Percentiles rank a stretch among this genome's conserved stretches.
phyloP scores from a whole-genome alignment of 768 basidiomycete species.

The Pilatotrama ljubarskyi region DNA sequence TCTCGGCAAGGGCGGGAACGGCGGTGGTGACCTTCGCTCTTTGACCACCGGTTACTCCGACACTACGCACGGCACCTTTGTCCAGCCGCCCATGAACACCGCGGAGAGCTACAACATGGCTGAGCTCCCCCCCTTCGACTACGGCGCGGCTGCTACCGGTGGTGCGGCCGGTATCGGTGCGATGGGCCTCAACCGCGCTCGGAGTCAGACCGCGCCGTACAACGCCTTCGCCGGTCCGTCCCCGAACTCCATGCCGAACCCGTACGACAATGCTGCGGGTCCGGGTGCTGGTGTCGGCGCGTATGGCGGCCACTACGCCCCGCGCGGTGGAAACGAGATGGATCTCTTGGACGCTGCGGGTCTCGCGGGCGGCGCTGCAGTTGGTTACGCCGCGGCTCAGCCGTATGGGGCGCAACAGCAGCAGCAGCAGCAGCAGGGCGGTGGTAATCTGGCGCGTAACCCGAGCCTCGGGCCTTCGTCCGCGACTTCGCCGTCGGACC shows the following conservation, averaged over 20 bases:
- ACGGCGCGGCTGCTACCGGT: constrained; percentile 30
- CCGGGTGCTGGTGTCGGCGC: too few relatives aligned
- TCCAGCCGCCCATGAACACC: constrained; percentile 37
- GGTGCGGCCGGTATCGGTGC: constrained; percentile 43
- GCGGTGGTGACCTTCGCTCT: constrained; percentile 9
- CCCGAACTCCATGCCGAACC: constrained; percentile 14
- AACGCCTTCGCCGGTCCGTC: constrained; percentile 40
- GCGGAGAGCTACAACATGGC: constrained; percentile 53
- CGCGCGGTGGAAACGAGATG: not conserved
- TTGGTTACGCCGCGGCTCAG: constrained; percentile 8
- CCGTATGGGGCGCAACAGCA: constrained; percentile 1
- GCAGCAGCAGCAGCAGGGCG: not conserved
- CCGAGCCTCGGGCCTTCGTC: constrained; percentile 20
- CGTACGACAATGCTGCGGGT: constrained; percentile 22
- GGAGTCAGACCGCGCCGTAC: constrained; percentile 38
- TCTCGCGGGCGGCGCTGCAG: constrained; percentile 21
- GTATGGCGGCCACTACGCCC: constrained; percentile 11
- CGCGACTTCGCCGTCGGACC: constrained; percentile 12
- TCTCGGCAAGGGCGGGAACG: not conserved
- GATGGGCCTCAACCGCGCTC: constrained; percentile 32
- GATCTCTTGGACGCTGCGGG: constrained; percentile 30
- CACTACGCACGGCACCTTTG: constrained; percentile 58
- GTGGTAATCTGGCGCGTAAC: constrained; percentile 19
- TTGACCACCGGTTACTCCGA: constrained; percentile 45
- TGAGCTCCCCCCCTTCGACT: constrained; percentile 44